Evolutionary conservation across 2,329 filamentous ascomycete species (phyloP), one percentile per base, ranked within the genome.

Genomic region (Parafenestella ontariensis): DNA sequence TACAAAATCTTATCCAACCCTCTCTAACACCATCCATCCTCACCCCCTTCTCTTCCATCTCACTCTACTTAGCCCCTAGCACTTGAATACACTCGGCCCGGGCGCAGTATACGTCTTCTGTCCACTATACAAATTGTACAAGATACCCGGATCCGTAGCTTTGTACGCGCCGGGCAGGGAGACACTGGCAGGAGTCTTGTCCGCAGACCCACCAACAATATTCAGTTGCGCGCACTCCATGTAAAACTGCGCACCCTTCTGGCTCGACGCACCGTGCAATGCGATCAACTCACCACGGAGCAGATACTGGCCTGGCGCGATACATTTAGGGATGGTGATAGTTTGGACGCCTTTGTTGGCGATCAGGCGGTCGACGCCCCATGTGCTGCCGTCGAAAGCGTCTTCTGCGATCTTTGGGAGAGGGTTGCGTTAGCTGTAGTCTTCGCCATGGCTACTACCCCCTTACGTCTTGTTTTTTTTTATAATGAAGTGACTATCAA

Each of bases 11-110:
- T n/a, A n/a, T n/a, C n/a, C n/a, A n/a, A n/a, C n/a, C n/a, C n/a
- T n/a, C n/a, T n/a, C n/a, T n/a, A n/a, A n/a, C n/a, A n/a, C n/a
- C n/a, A n/a, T n/a, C n/a, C n/a, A n/a, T n/a, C n/a, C n/a, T n/a
- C n/a, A n/a, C n/a, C n/a, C n/a, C n/a, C n/a, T n/a, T n/a, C n/a
- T n/a, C n/a, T n/a, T n/a, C n/a, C n/a, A n/a, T n/a, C n/a, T n/a
- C n/a, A n/a, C n/a, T n/a, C n/a, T n/a, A n/a, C n/a, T n/a, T n/a
- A n/a, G n/a, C n/a, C n/a, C n/a, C n/a, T n/a, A n/a, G n/a, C n/a
- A n/a, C n/a, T n/a, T n/a, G n/a, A n/a, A n/a, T n/a, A 83, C 70
- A 1, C 75, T 67, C 31, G 82, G 82, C 0, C 82, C 82, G 0
- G 82, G 82, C 17, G 81, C 74, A 2, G 71, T 80, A 51, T 84